Percentiles rank a stretch among this genome's conserved stretches.
These are phyloP conservation scores for Stachybotrys echinatus DNA, from an alignment of 2,329 filamentous ascomycete genomes.

Conservation along the genomic window DNA sequence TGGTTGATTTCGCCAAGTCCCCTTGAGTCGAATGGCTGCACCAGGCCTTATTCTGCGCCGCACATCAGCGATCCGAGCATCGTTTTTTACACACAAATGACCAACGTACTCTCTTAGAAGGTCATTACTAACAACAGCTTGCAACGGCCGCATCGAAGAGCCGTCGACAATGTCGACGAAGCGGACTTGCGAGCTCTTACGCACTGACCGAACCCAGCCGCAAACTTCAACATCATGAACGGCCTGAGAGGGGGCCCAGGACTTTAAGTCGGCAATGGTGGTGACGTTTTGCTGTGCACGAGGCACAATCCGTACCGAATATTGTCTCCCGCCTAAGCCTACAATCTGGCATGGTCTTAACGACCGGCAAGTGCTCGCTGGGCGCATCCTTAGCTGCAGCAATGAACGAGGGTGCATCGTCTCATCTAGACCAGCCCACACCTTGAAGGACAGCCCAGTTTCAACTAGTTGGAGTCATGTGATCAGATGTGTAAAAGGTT, in stretches of 20 bases:
- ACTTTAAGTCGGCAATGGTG: slow-evolving; percentile 52
- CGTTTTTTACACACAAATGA: slow-evolving; percentile 8
- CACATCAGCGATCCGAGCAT: slow-evolving; percentile 19
- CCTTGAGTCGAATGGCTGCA: slow-evolving; percentile 70
- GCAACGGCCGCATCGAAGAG: slow-evolving; percentile 71
- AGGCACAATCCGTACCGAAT: slow-evolving; percentile 26
- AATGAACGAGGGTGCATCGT: neutral
- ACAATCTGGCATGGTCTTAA: neutral
- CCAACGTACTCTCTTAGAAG: slow-evolving; percentile 64
- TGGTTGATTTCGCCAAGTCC: slow-evolving; percentile 55
- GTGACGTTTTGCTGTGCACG: slow-evolving; percentile 25
- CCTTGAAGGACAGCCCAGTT: too few species aligned
- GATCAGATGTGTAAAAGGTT: too few species aligned
- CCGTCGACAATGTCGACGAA: slow-evolving; percentile 88
- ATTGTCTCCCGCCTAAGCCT: slow-evolving; percentile 14
- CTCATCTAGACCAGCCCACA: too few species aligned
- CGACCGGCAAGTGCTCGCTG: neutral
- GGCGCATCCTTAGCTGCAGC: neutral
- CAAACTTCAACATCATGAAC: slow-evolving; percentile 55
- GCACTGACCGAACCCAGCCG: slow-evolving; percentile 78
- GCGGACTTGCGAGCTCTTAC: slow-evolving; percentile 76
- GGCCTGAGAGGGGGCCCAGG: slow-evolving; percentile 39
- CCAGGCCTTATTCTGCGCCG: slow-evolving; percentile 69
- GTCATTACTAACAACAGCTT: slow-evolving; percentile 71
- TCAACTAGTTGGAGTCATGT: too few species aligned